These are phyloP conservation scores for Nephelium lappaceum DNA, from an alignment of 345 rosid genomes.

Conservation along the genomic window DNA sequence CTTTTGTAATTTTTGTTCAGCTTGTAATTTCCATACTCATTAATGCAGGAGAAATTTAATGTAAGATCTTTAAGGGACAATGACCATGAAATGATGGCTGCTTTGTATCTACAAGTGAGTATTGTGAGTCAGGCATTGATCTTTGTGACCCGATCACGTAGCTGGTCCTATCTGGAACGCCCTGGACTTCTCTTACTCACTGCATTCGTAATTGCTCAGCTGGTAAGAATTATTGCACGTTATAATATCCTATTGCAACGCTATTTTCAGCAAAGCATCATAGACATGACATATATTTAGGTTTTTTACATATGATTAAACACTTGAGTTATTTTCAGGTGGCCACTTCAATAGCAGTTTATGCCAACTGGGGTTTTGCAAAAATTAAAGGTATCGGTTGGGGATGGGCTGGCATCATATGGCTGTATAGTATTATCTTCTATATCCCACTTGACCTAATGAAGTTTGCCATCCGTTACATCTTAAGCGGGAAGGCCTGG, in stretches of 20 bases:
- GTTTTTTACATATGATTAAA: conserved; percentile 7
- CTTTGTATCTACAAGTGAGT: conserved; percentile 94
- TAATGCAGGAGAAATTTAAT: conserved; percentile 59
- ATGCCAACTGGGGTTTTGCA: conserved; percentile 75
- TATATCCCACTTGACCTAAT: conserved; percentile 78
- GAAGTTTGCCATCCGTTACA: conserved; percentile 79
- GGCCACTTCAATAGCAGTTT: conserved; percentile 78
- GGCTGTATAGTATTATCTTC: conserved; percentile 78
- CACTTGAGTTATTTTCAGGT: conserved; percentile 38
- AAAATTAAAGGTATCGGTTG: conserved; percentile 76
- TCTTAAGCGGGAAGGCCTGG: conserved; percentile 87
- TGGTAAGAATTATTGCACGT: conserved; percentile 39
- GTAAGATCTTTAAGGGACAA: conserved; percentile 47
- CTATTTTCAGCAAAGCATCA: too few relatives aligned
- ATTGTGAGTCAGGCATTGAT: conserved; percentile 94
- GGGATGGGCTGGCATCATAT: conserved; percentile 94
- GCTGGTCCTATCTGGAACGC: conserved; percentile 85
- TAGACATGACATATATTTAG: background rate
- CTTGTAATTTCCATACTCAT: background rate
- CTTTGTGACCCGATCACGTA: conserved; percentile 87
- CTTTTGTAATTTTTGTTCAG: conserved; percentile 2
- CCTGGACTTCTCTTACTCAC: conserved; percentile 62
- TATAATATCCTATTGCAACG: background rate
- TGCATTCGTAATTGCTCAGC: conserved; percentile 73
- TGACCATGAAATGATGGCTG: conserved; percentile 69